A percentile compares a stretch with the other conserved stretches of the same genome.
Conservation (phyloP, 129 eudicot species). For the Helianthus annuus region HanXRQr2.0-SUNRISE NC_035437.2:10538178-10538677, state of each 20-base stretch:
- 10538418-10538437: conserved; percentile 61
- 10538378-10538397: conserved; percentile 85
- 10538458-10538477: conserved; percentile 80
- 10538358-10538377: conserved; percentile 95
- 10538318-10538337: conserved; percentile 91
- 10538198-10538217: conserved; percentile 75
- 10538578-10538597: too few relatives aligned
- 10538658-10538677: too few relatives aligned
- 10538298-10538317: conserved; percentile 91
- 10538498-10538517: conserved; percentile 67
- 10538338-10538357: conserved; percentile 78
- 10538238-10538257: conserved; percentile 85
- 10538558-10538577: too few relatives aligned
- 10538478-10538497: conserved; percentile 66
- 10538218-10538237: conserved; percentile 71
- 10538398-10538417: conserved; percentile 52
- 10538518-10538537: conserved; percentile 69
- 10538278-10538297: conserved; percentile 64
- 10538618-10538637: too few relatives aligned
- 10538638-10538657: too few relatives aligned
- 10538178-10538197: conserved; percentile 85
- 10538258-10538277: conserved; percentile 80
- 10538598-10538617: too few relatives aligned
- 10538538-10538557: conserved; percentile 60
- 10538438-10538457: conserved; percentile 88